Evolutionary conservation across 1,139 yeast species (phyloP), one percentile per base, ranked within the genome.

Genomic region (Zygoascus sp.): DNA sequence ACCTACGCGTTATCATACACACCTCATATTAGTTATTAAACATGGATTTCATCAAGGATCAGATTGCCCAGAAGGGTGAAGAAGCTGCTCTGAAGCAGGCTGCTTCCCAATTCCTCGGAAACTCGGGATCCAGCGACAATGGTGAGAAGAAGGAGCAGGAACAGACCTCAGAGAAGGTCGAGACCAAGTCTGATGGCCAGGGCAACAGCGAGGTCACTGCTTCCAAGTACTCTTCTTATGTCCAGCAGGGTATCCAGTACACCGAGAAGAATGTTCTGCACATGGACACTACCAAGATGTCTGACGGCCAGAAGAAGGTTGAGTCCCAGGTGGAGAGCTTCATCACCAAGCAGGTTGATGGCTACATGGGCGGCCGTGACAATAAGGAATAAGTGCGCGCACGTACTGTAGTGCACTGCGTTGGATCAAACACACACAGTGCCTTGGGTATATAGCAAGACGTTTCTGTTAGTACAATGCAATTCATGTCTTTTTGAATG

Each of bases 161-260:
- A n/a, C n/a, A n/a, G n/a, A n/a, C n/a, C n/a, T n/a, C n/a, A n/a
- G n/a, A n/a, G 41, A 38, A 30, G 30, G 42, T 25, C 44, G 19
- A 47, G 22, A 32, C 40, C 44, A 36, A 22, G 40, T 41, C 32
- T 39, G 41, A 32, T 42, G 35, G 27, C 51, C 44, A 40, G 45
- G 42, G 46, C 40, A 43, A 40, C 49, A 48, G 45, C 44, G 42
- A 48, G 23, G 49, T 35, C 48, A 40, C 32, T 42, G 50, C 48
- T 38, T 55, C 55, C 37, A 47, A 58, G 50, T 58, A 59, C 54
- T 58, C 57, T 50, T 23, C 45, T 41, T 61, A 59, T 53, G 50
- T 61, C 46, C 45, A 49, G 48, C 50, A 60, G 55, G 65, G 65
- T 34, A 58, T 61, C 41, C 44, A 48, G 37, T 46, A 52, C 44